Conservation (phyloP, 345 rosid genomes). For the Lepidium sativum region DNA sequence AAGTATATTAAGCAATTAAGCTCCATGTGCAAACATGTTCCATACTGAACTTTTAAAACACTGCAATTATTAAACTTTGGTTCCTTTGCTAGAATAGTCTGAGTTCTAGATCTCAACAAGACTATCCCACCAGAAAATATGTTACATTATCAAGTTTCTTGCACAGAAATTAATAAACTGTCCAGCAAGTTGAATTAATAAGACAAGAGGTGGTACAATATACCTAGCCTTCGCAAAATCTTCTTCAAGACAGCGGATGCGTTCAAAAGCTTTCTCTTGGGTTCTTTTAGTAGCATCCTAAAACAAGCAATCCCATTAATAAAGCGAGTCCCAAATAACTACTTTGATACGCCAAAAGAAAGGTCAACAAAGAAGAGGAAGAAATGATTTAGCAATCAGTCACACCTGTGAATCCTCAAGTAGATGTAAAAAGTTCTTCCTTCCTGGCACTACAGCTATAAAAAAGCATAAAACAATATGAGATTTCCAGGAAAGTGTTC, state of each 20-base stretch:
- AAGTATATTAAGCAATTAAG: not conserved
- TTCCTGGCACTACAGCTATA: conserved; percentile 43
- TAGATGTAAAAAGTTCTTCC: conserved; percentile 51
- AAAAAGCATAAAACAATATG: conserved; percentile 9
- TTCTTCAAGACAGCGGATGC: conserved; percentile 66
- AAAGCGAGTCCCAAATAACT: conserved; percentile 9
- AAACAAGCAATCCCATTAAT: conserved; percentile 9
- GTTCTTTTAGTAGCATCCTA: conserved; percentile 79
- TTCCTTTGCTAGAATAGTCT: not conserved
- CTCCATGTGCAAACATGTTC: not conserved
- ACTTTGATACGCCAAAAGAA: not conserved
- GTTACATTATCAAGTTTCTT: not conserved
- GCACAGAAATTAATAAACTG: not conserved
- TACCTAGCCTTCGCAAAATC: conserved; percentile 68
- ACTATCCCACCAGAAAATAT: not conserved
- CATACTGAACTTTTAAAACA: not conserved
- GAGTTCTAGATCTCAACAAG: not conserved
- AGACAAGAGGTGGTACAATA: not conserved
- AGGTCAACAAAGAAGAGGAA: not conserved
- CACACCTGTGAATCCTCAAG: conserved; percentile 85
- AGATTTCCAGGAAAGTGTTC: not conserved
- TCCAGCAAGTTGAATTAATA: not conserved
- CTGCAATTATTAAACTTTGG: not conserved
- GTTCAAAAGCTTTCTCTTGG: conserved; percentile 66
- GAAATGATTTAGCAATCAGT: not conserved